Evolutionary conservation across 352 stramenopile genomes (phyloP).

Genomic region (Plasmopara viticola): DNA sequence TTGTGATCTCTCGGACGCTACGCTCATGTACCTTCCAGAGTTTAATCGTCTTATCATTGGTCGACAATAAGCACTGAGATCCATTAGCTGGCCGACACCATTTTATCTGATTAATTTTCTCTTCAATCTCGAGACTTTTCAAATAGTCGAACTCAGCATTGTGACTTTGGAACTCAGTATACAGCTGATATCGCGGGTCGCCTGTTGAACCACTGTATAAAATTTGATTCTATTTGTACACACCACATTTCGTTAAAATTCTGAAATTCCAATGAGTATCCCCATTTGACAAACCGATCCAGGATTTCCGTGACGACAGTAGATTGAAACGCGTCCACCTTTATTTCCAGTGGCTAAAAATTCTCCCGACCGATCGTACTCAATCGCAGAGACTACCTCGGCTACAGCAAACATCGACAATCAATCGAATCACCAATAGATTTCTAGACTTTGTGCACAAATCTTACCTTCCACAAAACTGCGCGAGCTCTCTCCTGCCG

Average conservation of each 20-base stretch:
- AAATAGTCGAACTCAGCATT: constrained; percentile 97
- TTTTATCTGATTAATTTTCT: constrained; percentile 97
- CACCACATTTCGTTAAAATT: constrained; percentile 1
- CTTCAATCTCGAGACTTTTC: constrained; percentile 96
- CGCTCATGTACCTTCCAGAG: constrained; percentile 91
- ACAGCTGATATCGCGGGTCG: constrained; percentile 56
- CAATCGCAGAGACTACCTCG: constrained; percentile 92
- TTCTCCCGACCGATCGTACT: constrained; percentile 89
- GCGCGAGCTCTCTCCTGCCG: constrained; percentile 40
- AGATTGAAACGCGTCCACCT: constrained; percentile 89
- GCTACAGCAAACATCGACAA: constrained; percentile 28
- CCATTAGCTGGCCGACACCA: constrained; percentile 88
- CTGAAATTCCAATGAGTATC: not conserved
- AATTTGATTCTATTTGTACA: constrained; percentile 20
- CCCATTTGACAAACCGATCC: constrained; percentile 16
- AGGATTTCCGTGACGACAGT: constrained; percentile 47
- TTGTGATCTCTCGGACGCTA: constrained; percentile 66
- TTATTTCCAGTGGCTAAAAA: constrained; percentile 93
- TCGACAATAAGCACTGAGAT: constrained; percentile 90
- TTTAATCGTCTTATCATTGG: constrained; percentile 98
- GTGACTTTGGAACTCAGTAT: constrained; percentile 95
- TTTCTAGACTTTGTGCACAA: not conserved
- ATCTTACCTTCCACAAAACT: constrained; percentile 58
- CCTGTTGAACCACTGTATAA: constrained; percentile 24
- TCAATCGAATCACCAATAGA: not conserved